phyloP scores from a whole-genome alignment of 176 grass and related monocot genomes.

The Phyllostachys edulis region DNA sequence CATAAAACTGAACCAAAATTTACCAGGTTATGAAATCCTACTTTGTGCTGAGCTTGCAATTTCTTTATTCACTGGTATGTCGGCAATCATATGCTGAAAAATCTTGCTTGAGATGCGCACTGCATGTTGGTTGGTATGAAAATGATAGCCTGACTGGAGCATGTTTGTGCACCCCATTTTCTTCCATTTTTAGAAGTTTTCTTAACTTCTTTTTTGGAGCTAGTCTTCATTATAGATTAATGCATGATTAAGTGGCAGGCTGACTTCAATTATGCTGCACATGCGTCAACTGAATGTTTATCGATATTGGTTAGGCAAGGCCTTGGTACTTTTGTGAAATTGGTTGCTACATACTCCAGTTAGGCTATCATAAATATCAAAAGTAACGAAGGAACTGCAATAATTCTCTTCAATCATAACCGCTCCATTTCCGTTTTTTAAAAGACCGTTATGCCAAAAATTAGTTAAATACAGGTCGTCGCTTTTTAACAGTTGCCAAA shows the following conservation, averaged over 20 bases:
- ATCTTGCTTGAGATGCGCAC: not conserved
- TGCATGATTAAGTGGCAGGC: not conserved
- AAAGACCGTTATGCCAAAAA: not conserved
- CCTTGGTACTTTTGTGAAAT: not conserved
- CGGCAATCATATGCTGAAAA: not conserved
- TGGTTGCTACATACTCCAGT: not conserved
- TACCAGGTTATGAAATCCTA: not conserved
- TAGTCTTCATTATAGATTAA: not conserved
- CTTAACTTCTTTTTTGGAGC: not conserved
- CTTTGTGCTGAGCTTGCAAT: not conserved
- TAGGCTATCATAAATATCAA: too few relatives aligned
- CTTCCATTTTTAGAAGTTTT: not conserved
- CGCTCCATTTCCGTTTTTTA: not conserved
- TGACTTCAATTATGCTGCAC: not conserved
- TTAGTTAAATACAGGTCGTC: not conserved
- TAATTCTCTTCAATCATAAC: not conserved
- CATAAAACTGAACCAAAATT: conserved; percentile 15
- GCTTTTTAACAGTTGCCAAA: not conserved
- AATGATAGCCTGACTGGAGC: conserved; percentile 20
- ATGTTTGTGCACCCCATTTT: conserved; percentile 9
- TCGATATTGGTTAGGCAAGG: not conserved
- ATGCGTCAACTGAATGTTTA: not conserved
- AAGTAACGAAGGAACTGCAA: not conserved
- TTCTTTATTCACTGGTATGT: conserved; percentile 4
- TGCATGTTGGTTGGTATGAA: conserved; percentile 12